phyloP scores from a whole-genome alignment of 495 filamentous ascomycete species.

The Neurospora cerealis region DNA sequence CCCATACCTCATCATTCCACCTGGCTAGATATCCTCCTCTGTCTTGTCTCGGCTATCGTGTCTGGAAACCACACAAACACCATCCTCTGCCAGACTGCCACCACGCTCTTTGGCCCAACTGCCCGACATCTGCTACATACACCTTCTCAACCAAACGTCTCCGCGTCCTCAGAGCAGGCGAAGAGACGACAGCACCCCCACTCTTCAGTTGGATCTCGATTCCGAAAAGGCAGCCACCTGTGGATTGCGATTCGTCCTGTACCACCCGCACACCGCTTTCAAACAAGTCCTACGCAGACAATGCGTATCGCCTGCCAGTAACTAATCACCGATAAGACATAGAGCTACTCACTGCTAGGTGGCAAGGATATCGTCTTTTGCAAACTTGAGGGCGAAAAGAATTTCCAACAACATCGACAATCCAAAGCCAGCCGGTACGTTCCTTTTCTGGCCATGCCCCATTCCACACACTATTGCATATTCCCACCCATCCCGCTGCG shows the following conservation, averaged over 20 bases:
- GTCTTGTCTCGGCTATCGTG: neutral
- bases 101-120: neutral
- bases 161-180: neutral
- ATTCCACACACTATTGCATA: neutral
- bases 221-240: neutral
- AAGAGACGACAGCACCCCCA: neutral
- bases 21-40: neutral
- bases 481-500: neutral
- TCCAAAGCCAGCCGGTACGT: neutral
- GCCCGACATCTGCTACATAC: neutral
- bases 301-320: neutral
- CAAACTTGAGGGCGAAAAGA: neutral
- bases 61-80: neutral
- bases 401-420: neutral
- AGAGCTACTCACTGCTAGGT: neutral
- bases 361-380: neutral
- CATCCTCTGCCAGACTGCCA: neutral
- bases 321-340: neutral
- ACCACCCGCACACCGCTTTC: neutral
- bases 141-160: neutral
- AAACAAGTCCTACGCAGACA: neutral
- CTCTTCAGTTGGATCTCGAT: neutral
- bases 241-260: neutral
- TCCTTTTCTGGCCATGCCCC: neutral
- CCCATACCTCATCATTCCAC: neutral